Base-by-base conservation (phyloP, 495 filamentous ascomycete genomes). In the Ascobolus immersus region DNA sequence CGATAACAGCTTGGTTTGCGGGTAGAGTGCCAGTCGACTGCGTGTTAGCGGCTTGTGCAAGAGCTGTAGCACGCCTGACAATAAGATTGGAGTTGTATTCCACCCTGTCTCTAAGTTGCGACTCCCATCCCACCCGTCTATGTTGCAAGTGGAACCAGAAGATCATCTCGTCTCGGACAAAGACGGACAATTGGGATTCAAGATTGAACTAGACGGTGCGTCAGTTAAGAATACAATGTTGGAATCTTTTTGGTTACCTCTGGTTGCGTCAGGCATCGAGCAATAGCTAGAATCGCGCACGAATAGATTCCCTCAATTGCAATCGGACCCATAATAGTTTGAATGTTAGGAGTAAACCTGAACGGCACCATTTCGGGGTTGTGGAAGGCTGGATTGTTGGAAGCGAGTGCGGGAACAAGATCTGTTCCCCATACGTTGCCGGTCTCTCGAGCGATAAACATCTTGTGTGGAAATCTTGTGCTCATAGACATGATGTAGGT, bases 381-480 rank as follows among this genome's bases (percentile, higher is more conserved):
- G 52, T 78, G 72, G 69, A 99, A 93, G 55, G 76, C 66, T 0
- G 89, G 72, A 51, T 79, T 75, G 23, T 58, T 60, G 13, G 67
- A 61, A 32, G 77, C 71, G 69, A 94, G 76, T 44, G 64, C 66
- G 0, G 82, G 71, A 45, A 92, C 72, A 26, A 94, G 62, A 47
- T 99, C 89, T 4, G 82, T 78, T 26, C 80, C 84, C 89, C 89
- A 94, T 43, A 99, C 71, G 46, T 89, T 84, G 35, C 89, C 89
- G 0, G 76, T 79, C 17, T 65, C 69, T 20, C 89, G 71, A 23
- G 84, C 76, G 42, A 99, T 81, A 51, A 73, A 69, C 47, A 94
- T 69, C 58, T 94, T 94, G 54, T 82, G 77, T 4, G 89, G 89
- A 45, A 78, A 93, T 35, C 89, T 77, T 44, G 74, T 73, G 51